These are phyloP conservation scores for Cercophora newfieldiana DNA, from an alignment of 495 filamentous ascomycete species.

Conservation along the genomic window DNA sequence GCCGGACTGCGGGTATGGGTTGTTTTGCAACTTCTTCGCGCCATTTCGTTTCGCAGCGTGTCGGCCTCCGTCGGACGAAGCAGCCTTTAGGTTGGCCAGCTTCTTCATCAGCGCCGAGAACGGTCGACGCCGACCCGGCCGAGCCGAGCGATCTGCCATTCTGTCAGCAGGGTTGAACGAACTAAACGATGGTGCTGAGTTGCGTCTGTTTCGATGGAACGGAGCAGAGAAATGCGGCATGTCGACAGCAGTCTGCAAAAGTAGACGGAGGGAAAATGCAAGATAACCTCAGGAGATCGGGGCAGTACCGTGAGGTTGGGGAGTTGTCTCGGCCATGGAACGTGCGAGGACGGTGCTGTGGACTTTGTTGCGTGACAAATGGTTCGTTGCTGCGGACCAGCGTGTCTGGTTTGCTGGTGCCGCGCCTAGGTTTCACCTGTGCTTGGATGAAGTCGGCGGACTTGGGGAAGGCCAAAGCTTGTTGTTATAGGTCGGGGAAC, in stretches of 20 bases:
- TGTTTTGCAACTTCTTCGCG: constrained; percentile 62
- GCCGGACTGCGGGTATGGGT: constrained; percentile 76
- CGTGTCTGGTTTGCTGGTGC: neutral
- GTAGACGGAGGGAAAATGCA: neutral
- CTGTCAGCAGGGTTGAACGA: constrained; percentile 26
- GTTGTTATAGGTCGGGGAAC: neutral
- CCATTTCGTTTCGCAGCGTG: constrained; percentile 45
- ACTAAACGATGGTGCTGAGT: constrained; percentile 17
- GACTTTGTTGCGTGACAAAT: neutral
- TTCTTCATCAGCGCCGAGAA: constrained; percentile 96
- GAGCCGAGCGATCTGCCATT: constrained; percentile 45
- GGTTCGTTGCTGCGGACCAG: neutral
- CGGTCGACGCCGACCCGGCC: constrained; percentile 67
- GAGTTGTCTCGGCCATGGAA: constrained; percentile 65
- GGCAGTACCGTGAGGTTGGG: constrained; percentile 62
- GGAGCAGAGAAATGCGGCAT: constrained; percentile 24
- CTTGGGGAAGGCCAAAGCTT: constrained; percentile 10
- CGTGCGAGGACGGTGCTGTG: neutral
- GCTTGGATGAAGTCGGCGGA: neutral
- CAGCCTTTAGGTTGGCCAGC: constrained; percentile 77
- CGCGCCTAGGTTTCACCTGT: constrained; percentile 2
- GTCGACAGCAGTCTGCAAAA: neutral
- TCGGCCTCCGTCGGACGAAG: constrained; percentile 44
- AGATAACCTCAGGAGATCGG: constrained; percentile 19
- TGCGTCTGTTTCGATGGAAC: constrained; percentile 20